Conservation (phyloP, 768 basidiomycete species). For the Leccinum arenicola region DNA sequence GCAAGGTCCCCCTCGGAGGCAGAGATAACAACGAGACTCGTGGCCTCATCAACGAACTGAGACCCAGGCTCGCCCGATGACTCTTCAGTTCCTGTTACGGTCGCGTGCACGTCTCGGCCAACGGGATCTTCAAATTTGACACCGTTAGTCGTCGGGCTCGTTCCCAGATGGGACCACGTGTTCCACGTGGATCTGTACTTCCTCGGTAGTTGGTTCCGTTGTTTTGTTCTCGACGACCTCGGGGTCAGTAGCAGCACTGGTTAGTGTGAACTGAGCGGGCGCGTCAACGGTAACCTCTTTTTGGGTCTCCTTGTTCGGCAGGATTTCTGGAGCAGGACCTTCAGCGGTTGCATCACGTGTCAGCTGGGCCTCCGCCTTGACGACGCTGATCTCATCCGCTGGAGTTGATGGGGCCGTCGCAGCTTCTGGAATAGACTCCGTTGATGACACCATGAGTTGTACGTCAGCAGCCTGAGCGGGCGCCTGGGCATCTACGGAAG, state of each 20-base stretch:
- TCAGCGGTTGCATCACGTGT: not conserved
- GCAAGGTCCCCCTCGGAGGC: slow-evolving; percentile 1
- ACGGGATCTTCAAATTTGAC: slow-evolving; percentile 3
- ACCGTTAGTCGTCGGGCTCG: not conserved
- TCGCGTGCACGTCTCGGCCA: not conserved
- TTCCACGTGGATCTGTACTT: not conserved
- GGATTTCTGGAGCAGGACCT: not conserved
- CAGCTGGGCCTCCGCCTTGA: not conserved
- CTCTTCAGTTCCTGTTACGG: slow-evolving; percentile 1
- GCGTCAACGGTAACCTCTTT: slow-evolving; percentile 2
- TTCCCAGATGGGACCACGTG: not conserved
- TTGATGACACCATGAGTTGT: not conserved
- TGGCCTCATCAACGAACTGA: slow-evolving; percentile 11
- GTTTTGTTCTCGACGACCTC: not conserved
- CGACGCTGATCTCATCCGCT: not conserved
- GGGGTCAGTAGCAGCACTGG: not conserved
- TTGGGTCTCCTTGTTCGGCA: not conserved
- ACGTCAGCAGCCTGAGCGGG: slow-evolving; percentile 2
- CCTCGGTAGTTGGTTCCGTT: not conserved
- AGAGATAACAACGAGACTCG: not conserved
- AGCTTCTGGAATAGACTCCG: slow-evolving; percentile 5
- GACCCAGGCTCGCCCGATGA: slow-evolving; percentile 2
- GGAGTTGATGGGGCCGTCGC: not conserved
- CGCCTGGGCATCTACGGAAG: slow-evolving; percentile 1
- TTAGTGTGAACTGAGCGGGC: not conserved